Conservation (phyloP, 1,139 yeast species). For the Ashbya aceris region DNA sequence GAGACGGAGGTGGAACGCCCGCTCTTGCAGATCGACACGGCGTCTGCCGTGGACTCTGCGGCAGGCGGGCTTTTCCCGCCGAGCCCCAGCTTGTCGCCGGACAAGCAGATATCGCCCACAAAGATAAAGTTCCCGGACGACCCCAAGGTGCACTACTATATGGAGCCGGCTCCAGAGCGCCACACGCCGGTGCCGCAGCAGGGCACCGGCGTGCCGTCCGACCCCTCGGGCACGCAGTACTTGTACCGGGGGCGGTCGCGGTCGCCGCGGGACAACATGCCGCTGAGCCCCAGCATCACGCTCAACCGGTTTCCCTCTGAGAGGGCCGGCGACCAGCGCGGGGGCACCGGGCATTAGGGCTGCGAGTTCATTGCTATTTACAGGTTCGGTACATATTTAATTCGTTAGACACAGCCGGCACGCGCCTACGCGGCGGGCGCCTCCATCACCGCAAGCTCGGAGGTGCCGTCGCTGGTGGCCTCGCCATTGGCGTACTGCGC, state of each 20-base stretch:
- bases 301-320: conserved; percentile 14
- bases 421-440: neutral
- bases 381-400: neutral
- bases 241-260: conserved; percentile 5
- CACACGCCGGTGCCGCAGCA: neutral
- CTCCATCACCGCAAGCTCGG: neutral
- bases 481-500: conserved; percentile 34
- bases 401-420: neutral
- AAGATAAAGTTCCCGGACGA: conserved; percentile 21
- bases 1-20: conserved; percentile 11
- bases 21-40: conserved; percentile 21
- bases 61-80: conserved; percentile 15
- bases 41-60: conserved; percentile 14
- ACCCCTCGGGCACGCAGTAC: conserved; percentile 6
- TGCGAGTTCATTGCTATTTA: neutral
- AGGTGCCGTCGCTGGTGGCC: conserved; percentile 14
- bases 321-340: too few relatives aligned
- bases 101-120: conserved; percentile 24
- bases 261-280: conserved; percentile 5
- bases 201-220: neutral
- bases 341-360: too few relatives aligned
- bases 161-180: conserved; percentile 24
- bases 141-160: conserved; percentile 20
- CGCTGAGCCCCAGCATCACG: conserved; percentile 18
- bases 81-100: conserved; percentile 26